These are phyloP conservation scores for Fomitopsis schrenkii DNA, from an alignment of 1,284 basidiomycete species.

Conservation along the genomic window DNA sequence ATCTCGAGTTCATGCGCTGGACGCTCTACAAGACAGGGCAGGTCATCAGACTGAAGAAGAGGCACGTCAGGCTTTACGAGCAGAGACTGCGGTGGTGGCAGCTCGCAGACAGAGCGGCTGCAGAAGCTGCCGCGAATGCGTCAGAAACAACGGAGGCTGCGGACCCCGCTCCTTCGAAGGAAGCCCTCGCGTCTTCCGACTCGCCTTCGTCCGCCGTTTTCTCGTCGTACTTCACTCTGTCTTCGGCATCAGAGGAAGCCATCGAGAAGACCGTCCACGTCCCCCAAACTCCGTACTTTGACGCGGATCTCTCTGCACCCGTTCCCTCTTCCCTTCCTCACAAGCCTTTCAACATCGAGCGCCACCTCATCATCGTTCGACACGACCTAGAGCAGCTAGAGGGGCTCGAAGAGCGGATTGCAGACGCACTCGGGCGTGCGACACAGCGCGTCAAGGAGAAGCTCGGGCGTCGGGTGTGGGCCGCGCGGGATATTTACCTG, in stretches of 20 bases:
- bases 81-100: conserved; percentile 22
- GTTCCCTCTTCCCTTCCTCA: conserved; percentile 15
- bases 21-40: conserved; percentile 39
- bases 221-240: conserved; percentile 19
- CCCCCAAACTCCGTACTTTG: conserved; percentile 15
- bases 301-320: conserved; percentile 29
- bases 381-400: conserved; percentile 49
- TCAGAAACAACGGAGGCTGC: neutral
- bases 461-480: conserved; percentile 68
- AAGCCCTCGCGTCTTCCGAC: neutral
- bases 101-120: conserved; percentile 7
- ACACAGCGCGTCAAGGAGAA: conserved; percentile 61
- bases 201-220: conserved; percentile 8
- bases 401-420: conserved; percentile 36
- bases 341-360: conserved; percentile 49
- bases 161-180: neutral
- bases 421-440: conserved; percentile 44
- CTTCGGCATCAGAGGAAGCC: conserved; percentile 15
- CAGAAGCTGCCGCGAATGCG: neutral
- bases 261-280: neutral
- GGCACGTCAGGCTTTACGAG: conserved; percentile 41
- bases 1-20: conserved; percentile 55
- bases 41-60: conserved; percentile 41
- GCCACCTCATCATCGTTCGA: conserved; percentile 51
- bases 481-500: conserved; percentile 51